Percentiles rank a stretch among this genome's conserved stretches.
phyloP scores from a whole-genome alignment of 2,329 filamentous ascomycete genomes.

The Lachnum nothofagi region DNA sequence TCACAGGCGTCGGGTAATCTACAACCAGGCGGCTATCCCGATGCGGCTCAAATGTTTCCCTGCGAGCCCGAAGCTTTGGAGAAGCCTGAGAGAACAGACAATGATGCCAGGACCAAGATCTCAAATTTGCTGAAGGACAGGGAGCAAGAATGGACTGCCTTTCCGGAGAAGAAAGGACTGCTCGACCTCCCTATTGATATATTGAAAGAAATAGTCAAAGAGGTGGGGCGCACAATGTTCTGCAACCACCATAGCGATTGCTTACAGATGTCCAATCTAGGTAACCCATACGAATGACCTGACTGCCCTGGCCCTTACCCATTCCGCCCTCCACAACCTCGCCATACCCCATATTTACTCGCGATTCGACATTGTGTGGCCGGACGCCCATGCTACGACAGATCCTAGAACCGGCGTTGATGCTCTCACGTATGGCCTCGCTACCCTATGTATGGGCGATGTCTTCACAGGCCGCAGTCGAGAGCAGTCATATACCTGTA shows the following conservation, averaged over 20 bases:
- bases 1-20: conserved; percentile 21
- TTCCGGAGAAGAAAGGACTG: conserved; percentile 53
- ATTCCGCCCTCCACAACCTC: conserved; percentile 70
- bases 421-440: conserved; percentile 74
- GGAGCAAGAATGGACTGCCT: conserved; percentile 61
- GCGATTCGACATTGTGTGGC: conserved; percentile 84
- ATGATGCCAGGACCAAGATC: conserved; percentile 30
- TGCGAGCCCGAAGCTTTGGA: conserved; percentile 15
- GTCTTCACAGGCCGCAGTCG: conserved; percentile 40
- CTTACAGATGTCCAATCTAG: conserved; percentile 38
- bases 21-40: conserved; percentile 19
- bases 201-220: conserved; percentile 71
- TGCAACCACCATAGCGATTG: neutral
- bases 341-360: conserved; percentile 77
- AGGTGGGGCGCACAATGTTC: conserved; percentile 46
- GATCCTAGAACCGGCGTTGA: conserved; percentile 70
- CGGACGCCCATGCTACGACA: conserved; percentile 59
- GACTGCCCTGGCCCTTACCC: conserved; percentile 70
- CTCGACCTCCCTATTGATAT: conserved; percentile 75
- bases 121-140: conserved; percentile 51
- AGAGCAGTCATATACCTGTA: conserved; percentile 27
- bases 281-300: conserved; percentile 78
- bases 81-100: conserved; percentile 18
- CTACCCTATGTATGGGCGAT: conserved; percentile 72
- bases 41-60: conserved; percentile 19